Evolutionary conservation across 257 asterid genomes (phyloP), one percentile per base, ranked within the genome.

Genomic region (Nicotiana tabacum): DNA sequence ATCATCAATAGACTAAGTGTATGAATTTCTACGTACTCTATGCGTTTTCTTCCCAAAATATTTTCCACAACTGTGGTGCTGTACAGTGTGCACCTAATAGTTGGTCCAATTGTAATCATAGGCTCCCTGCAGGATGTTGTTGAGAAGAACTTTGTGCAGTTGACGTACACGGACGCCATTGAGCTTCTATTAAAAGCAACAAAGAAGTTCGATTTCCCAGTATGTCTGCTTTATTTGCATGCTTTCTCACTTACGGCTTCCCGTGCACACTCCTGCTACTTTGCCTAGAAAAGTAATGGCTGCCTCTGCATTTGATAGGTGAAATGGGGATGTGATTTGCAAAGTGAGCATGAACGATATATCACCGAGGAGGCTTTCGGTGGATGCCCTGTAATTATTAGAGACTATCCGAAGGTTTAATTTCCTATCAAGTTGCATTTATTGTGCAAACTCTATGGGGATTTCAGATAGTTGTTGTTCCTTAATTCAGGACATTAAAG

Each of bases 271-370:
- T 77, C 32, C 60, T 46, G 21, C 21, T 43, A 39, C 67, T 18
- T 62, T 1, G 15, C 66, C 62, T 24, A 33, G 4, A 6, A 29
- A 13, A 60, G 78, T 82, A 32, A 82, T 78, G 80, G 67, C 55
- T 43, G 55, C 83, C 66, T 64, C 55, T 83, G 77, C 66, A 13
- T 85, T 81, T 86, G 56, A 72, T 88, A 96, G 98, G 97, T 96
- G 82, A 89, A 90, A 70, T 96, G 99, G 99, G 98, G 99, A 86
- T 92, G 98, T 88, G 99, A 96, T 88, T 91, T 96, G 91, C 99
- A 96, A 90, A 96, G 98, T 84, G 99, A 94, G 90, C 99, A 96
- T 78, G 99, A 94, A 85, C 92, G 98, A 4, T 96, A 93, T 87
- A 93, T 94, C 87, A 92, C 98, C 9, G 99, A 94, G 87, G 96